Conservation (phyloP, 805 yeast genomes). For the Pichia californica region DNA sequence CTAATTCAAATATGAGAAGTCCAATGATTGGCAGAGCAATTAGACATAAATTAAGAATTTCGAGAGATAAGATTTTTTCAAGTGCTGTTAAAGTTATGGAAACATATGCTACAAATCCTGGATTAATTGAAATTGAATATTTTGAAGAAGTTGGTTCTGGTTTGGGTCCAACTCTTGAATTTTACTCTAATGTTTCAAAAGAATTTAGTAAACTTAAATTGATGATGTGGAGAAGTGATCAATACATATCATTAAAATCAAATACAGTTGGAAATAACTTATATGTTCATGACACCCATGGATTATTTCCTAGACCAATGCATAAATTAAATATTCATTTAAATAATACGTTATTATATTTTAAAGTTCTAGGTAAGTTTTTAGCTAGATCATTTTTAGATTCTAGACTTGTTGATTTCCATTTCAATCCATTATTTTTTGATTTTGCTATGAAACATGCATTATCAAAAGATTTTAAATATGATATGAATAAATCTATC, state of each 20-base stretch:
- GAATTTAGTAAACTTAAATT: conserved; percentile 57
- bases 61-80: conserved; percentile 61
- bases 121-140: conserved; percentile 79
- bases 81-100: conserved; percentile 77
- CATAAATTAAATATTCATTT: conserved; percentile 29
- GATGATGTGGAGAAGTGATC: conserved; percentile 61
- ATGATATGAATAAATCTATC: conserved; percentile 19
- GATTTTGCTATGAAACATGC: conserved; percentile 37
- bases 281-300: conserved; percentile 39
- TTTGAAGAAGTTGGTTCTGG: conserved; percentile 94
- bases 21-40: conserved; percentile 68
- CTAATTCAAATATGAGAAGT: conserved; percentile 17
- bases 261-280: conserved; percentile 13
- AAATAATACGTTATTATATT: conserved; percentile 42
- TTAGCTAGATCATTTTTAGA: conserved; percentile 84
- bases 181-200: conserved; percentile 73
- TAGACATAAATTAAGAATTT: conserved; percentile 72
- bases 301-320: conserved; percentile 70
- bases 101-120: conserved; percentile 71
- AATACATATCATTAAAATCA: conserved; percentile 4
- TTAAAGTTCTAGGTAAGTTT: conserved; percentile 70
- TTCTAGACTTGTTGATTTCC: conserved; percentile 79
- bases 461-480: conserved; percentile 3
- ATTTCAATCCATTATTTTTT: conserved; percentile 68
- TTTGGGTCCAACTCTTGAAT: conserved; percentile 91